Evolutionary conservation across 495 filamentous ascomycete genomes (phyloP), one percentile per base, ranked within the genome.

Genomic region (Penicillium cosmopolitanum): DNA sequence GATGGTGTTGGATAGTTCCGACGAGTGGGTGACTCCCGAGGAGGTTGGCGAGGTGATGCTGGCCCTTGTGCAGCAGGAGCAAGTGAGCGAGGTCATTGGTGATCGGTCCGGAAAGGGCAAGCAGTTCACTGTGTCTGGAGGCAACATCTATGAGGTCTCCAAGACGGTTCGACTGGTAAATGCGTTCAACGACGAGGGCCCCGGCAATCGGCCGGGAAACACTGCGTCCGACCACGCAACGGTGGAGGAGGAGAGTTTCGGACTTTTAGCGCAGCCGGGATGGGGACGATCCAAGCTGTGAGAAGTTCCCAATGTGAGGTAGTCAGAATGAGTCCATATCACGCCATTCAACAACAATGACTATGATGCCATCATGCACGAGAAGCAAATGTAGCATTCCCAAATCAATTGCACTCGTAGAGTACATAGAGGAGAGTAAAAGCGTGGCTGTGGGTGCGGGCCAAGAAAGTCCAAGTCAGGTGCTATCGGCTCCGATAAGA

Each of bases 41-140:
- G 84, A 86, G 59, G 87, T 91, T 0, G 87, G 85, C 6, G 75
- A 80, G 48, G 81, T 82, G 28, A 91, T 91, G 87, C 60, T 87
- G 52, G 77, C 77, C 44, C 75, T 87, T 25, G 75, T 87, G 7
- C 76, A 86, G 66, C 80, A 83, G 58, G 74, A 77, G 19, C 53
- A 71, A 47, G 73, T 82, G 16, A 69, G 75, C 44, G 74, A 75
- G 55, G 67, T 64, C n/a, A 79, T 80, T 43, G 77, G 77, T 3
- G 75, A 80, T 60, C 65, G 61, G 47, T 65, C 62, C 13, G 70
- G 72, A 18, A 53, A 61, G n/a, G 73, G 69, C 8, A 57, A 54
- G n/a, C 65, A 74, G 50, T 78, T 68, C 53, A 56, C 56, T 8
- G 70, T 79, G 12, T 51, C 65, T 11, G 80, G 80, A 10, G 84